phyloP scores from a whole-genome alignment of 306 rosid species.

The Sechiopsis laciniata region DNA sequence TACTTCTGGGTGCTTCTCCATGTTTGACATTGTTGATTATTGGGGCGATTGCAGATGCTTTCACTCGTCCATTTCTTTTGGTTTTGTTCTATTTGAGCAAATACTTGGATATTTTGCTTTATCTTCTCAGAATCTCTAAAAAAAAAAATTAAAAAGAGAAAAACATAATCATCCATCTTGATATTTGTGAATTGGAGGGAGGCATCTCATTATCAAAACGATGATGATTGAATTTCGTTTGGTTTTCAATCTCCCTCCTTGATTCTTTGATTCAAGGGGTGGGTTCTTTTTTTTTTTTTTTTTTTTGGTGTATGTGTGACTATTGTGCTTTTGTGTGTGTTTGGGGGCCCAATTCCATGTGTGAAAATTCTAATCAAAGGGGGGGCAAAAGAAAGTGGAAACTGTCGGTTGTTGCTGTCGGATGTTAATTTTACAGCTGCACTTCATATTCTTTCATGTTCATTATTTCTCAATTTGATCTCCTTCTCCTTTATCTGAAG shows the following conservation, averaged over 20 bases:
- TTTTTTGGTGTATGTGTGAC: conserved; percentile 10
- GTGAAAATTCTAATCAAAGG: conserved; percentile 31
- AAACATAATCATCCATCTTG: too few species aligned
- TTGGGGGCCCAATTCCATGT: conserved; percentile 51
- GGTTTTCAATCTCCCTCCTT: background rate
- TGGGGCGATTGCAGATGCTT: background rate
- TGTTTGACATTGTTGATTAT: background rate
- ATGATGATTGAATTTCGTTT: background rate
- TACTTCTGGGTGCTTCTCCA: background rate
- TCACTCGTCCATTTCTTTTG: background rate
- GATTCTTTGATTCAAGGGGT: conserved; percentile 31
- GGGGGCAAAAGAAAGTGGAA: conserved; percentile 34
- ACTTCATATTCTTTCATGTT: conserved; percentile 29
- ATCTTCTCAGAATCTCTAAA: background rate
- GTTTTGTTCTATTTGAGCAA: background rate
- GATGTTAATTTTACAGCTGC: conserved; percentile 38
- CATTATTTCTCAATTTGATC: conserved; percentile 32
- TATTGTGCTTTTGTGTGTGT: background rate
- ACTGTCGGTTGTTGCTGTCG: conserved; percentile 46
- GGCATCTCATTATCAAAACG: conserved; percentile 1
- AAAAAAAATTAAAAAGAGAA: background rate
- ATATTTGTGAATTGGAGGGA: background rate
- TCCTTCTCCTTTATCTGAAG: conserved; percentile 6
- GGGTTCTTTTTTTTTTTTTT: conserved; percentile 17
- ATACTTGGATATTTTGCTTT: conserved; percentile 7